Percentiles rank a stretch among this genome's conserved stretches.
These are phyloP conservation scores for Syzygium aqueum DNA, from an alignment of 345 rosid species.

Conservation along the genomic window DNA sequence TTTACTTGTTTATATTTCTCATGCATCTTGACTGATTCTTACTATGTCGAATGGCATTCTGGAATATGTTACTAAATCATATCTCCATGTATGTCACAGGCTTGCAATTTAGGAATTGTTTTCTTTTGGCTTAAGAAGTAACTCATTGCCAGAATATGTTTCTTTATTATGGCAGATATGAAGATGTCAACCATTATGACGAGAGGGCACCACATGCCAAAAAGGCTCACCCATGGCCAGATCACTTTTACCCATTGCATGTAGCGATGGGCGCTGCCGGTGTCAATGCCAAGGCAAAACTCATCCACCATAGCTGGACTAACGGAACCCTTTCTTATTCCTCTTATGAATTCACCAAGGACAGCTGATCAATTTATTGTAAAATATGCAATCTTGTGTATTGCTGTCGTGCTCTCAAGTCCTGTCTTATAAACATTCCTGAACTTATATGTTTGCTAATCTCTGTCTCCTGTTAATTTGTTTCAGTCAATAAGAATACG, in stretches of 20 bases:
- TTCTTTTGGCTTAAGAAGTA: neutral
- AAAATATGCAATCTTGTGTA: neutral
- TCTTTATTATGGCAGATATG: constrained; percentile 27
- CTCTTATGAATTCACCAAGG: constrained; percentile 52
- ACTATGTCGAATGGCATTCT: neutral
- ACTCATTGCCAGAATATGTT: neutral
- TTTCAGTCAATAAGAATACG: neutral
- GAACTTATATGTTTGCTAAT: neutral
- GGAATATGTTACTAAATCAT: neutral
- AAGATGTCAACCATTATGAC: constrained; percentile 65
- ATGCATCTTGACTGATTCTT: neutral
- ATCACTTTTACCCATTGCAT: constrained; percentile 86
- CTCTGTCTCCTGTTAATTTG: neutral
- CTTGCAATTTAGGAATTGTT: neutral
- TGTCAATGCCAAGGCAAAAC: constrained; percentile 50
- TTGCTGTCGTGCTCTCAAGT: neutral
- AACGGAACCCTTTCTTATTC: constrained; percentile 64
- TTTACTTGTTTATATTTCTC: neutral
- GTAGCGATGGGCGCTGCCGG: constrained; percentile 93
- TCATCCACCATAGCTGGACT: constrained; percentile 75
- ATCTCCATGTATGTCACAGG: neutral
- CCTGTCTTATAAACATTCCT: neutral
- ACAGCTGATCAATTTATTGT: neutral
- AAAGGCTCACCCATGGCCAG: constrained; percentile 78
- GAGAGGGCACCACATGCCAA: constrained; percentile 67